Evolutionary conservation across 768 basidiomycete genomes (phyloP), one percentile per base, ranked within the genome.

Genomic region (Russula sp.): DNA sequence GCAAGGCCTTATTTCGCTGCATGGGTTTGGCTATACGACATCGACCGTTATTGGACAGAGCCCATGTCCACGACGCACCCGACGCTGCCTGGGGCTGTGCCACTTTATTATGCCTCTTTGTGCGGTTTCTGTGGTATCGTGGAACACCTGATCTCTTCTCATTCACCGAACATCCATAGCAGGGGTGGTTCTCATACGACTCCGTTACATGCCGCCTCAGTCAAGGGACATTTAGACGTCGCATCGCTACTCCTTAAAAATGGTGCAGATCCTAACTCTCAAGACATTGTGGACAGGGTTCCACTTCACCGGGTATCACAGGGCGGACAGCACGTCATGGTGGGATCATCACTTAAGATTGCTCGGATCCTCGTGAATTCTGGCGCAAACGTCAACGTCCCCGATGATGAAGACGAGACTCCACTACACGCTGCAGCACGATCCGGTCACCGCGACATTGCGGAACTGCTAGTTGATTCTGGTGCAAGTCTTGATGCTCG

Each of bases 301-400:
- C 46, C 46, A n/a, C 46, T 48, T 22, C 46, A 48, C 46, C n/a
- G n/a, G n/a, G 46, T 48, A 24, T 48, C 46, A 48, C n/a, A 24
- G 11, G 46, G 51, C 9, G 28, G 51, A n/a, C 20, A 34, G 9
- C 11, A 11, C 1, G 46, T 48, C 11, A 24, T 11, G 22, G 14
- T 11, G 20, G 30, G n/a, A 52, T n/a, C 16, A 3, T 52, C 8
- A 20, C 18, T 52, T 30, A 9, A 52, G 30, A 32, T 52, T 5
- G 51, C 20, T 3, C 30, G 20, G 11, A 9, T 52, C 10, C 51
- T 52, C 30, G 18, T 52, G 2, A 52, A 52, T 32, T 3, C 30
- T 32, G 30, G 32, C 8, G 30, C 51, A 11, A 34, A 2, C 9
- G 18, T 32, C 3, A n/a, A 52, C n/a, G 30, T 32, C 9, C 10